These are phyloP conservation scores for Neophaeococcomyces aloes DNA, from an alignment of 2,329 filamentous ascomycete species.

Conservation along the genomic window DNA sequence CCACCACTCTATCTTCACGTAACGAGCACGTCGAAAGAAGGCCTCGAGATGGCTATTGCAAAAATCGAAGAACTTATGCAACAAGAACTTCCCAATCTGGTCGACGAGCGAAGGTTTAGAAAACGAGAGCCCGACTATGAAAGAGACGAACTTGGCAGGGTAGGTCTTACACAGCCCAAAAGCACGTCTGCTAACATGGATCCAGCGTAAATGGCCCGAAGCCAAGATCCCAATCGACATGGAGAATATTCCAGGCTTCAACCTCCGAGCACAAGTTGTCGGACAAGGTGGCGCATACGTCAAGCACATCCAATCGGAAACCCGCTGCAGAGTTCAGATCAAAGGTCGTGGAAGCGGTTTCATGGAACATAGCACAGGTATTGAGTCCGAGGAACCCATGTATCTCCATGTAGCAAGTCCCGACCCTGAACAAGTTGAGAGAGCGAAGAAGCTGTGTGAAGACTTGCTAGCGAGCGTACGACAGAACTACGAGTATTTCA, in stretches of 20 bases:
- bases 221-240: conserved; percentile 86
- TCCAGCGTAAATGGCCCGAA: conserved; percentile 94
- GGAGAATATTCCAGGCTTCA: conserved; percentile 88
- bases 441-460: conserved; percentile 78
- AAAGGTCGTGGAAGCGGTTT: conserved; percentile 94
- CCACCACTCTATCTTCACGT: conserved; percentile 92
- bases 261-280: conserved; percentile 89
- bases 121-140: conserved; percentile 76
- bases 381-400: conserved; percentile 91
- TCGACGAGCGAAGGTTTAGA: conserved; percentile 87
- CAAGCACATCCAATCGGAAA: conserved; percentile 95
- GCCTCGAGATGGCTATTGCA: conserved; percentile 75
- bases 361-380: conserved; percentile 75
- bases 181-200: not conserved
- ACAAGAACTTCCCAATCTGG: conserved; percentile 86
- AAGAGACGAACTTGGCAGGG: conserved; percentile 79
- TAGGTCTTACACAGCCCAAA: conserved; percentile 36
- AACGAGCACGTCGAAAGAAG: conserved; percentile 81
- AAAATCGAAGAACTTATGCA: conserved; percentile 95
- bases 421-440: conserved; percentile 72
- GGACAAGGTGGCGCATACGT: conserved; percentile 91
- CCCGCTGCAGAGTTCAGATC: conserved; percentile 91
- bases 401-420: conserved; percentile 94
- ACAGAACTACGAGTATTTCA: conserved; percentile 84
- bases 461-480: conserved; percentile 79